Percentiles rank a stretch among this genome's conserved stretches.
These are phyloP conservation scores for Pyricularia pennisetigena DNA, from an alignment of 2,329 filamentous ascomycete genomes.

Conservation along the genomic window DNA sequence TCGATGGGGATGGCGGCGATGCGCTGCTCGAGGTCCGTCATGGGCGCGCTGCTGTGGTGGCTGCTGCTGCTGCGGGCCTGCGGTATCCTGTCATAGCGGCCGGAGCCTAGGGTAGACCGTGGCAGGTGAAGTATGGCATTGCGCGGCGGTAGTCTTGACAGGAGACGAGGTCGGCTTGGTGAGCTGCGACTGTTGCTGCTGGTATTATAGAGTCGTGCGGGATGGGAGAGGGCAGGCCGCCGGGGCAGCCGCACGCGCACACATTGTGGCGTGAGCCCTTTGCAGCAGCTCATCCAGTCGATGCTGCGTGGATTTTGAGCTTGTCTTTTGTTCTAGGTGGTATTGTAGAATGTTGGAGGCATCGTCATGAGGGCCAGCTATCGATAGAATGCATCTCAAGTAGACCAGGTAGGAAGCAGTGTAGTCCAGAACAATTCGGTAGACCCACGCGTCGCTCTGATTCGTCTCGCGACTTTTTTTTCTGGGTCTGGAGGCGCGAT, in stretches of 20 bases:
- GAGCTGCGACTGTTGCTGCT: not conserved
- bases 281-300: slow-evolving; percentile 16
- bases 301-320: not conserved
- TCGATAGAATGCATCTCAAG: not conserved
- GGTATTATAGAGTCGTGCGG: not conserved
- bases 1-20: slow-evolving; percentile 70
- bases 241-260: not conserved
- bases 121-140: not conserved
- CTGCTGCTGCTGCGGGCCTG: not conserved
- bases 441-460: not conserved
- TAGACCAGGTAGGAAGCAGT: not conserved
- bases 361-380: not conserved
- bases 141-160: not conserved
- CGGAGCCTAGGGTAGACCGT: not conserved
- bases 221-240: not conserved
- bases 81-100: not conserved
- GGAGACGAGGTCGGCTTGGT: not conserved
- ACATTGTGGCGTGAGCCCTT: slow-evolving; percentile 4
- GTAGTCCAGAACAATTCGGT: not conserved
- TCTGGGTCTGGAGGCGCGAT: not conserved
- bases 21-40: slow-evolving; percentile 39
- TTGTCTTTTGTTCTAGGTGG: not conserved
- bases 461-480: not conserved
- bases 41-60: slow-evolving; percentile 10
- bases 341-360: not conserved